These are phyloP conservation scores for Pythium aquatile DNA, from an alignment of 352 stramenopile genomes.

Conservation along the genomic window DNA sequence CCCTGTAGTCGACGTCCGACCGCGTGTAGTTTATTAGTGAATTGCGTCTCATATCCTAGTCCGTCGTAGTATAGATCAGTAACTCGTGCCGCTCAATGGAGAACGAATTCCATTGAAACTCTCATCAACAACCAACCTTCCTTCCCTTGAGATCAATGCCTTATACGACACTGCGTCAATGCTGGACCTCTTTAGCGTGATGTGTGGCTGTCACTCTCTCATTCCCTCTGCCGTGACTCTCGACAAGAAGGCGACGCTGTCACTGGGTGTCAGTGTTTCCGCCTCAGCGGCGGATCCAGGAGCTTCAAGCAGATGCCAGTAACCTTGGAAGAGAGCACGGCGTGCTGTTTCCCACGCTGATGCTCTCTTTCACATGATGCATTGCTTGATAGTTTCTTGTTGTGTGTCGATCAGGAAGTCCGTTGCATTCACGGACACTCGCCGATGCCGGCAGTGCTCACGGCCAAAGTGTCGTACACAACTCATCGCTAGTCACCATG, in stretches of 20 bases:
- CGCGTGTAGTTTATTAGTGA: conserved; percentile 6
- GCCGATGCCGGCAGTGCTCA: background rate
- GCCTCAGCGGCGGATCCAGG: background rate
- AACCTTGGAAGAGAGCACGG: background rate
- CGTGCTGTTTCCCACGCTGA: background rate
- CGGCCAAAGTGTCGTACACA: background rate
- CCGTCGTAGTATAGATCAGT: background rate
- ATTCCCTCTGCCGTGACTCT: too few relatives aligned
- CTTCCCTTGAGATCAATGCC: too few relatives aligned
- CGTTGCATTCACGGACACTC: background rate
- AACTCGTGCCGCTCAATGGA: background rate
- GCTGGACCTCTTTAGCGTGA: too few relatives aligned
- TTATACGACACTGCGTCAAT: too few relatives aligned
- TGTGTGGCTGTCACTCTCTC: too few relatives aligned
- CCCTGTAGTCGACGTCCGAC: background rate
- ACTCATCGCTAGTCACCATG: background rate
- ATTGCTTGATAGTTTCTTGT: background rate
- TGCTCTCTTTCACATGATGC: background rate
- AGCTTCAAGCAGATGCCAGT: background rate
- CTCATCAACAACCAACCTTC: background rate
- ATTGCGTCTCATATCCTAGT: background rate
- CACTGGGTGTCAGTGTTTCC: background rate
- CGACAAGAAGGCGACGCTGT: background rate
- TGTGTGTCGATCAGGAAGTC: too few relatives aligned
- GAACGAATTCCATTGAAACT: conserved; percentile 1